Percentiles rank a stretch among this genome's conserved stretches.
phyloP scores from a whole-genome alignment of 495 filamentous ascomycete genomes.

The Penicillium fimorum region DNA sequence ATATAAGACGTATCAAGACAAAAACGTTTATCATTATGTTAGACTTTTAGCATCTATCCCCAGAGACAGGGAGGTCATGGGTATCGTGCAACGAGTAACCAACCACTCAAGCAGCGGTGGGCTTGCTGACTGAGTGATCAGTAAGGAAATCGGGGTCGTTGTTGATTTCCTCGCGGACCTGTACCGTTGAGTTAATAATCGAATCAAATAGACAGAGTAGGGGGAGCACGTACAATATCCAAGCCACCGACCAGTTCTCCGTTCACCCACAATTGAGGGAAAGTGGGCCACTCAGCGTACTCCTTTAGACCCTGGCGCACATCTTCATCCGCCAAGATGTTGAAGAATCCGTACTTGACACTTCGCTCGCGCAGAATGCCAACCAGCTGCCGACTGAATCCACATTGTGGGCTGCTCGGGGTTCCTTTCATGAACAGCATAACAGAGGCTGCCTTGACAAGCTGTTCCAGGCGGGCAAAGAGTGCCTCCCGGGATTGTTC shows the following conservation, averaged over 20 bases:
- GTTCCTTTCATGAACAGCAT: constrained; percentile 92
- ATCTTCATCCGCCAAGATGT: constrained; percentile 96
- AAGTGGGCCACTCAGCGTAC: constrained; percentile 96
- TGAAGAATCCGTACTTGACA: constrained; percentile 98
- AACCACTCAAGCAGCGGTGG: constrained; percentile 13
- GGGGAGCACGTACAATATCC: constrained; percentile 76
- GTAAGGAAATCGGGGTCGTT: constrained; percentile 76
- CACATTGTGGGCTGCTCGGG: constrained; percentile 86
- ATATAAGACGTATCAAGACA: constrained; percentile 11
- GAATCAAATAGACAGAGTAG: constrained; percentile 2
- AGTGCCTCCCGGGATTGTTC: constrained; percentile 75
- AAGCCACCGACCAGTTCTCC: constrained; percentile 88
- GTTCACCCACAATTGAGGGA: constrained; percentile 81
- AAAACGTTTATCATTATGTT: constrained; percentile 26
- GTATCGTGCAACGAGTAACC: constrained; percentile 23
- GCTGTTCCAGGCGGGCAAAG: constrained; percentile 66
- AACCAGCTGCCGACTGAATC: constrained; percentile 89
- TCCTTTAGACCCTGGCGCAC: constrained; percentile 94
- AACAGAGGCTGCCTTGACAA: constrained; percentile 92
- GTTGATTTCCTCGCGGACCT: constrained; percentile 74
- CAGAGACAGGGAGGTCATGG: constrained; percentile 16
- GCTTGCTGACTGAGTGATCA: constrained; percentile 54
- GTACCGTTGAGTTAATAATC: constrained; percentile 35
- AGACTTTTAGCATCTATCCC: constrained; percentile 18
- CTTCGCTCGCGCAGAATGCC: constrained; percentile 78